Evolutionary conservation across 345 rosid species (phyloP), one percentile per base, ranked within the genome.

Genomic region (Combretum micranthum): DNA sequence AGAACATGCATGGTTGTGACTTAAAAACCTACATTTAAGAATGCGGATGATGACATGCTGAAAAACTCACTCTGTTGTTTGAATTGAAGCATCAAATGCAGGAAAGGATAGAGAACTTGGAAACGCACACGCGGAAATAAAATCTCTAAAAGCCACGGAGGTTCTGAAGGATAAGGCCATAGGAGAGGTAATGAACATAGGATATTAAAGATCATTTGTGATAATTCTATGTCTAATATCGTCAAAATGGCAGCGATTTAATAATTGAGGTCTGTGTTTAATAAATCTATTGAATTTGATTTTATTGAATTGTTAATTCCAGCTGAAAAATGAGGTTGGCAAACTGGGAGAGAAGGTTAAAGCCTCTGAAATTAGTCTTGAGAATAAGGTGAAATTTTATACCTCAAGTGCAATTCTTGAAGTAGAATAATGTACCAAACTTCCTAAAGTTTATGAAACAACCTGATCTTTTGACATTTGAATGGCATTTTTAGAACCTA

Each of bases 91-190:
- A 7, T 11, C 17, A 55, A 39, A 44, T 75, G 47, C 83, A 93
- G 97, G 83, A 46, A 89, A 78, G 54, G 83, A 78, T 15, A 57
- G 80, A 57, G 85, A 83, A 62, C 55, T 72, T 53, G 80, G 74
- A 46, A 67, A 57, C 72, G 83, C 83, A 22, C 73, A 73, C 47
- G 78, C 79, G 61, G 95, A 87, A 67, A 72, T 80, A 63, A 81
- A 85, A 70, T 82, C 84, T 39, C 67, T 82, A 72, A 79, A 79
- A 71, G 76, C 80, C n/a, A 72, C 78, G 17, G 96, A 89, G 66
- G 76, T 64, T 55, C 65, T 75, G 26, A 83, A 87, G 74, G 84
- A 87, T 53, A 89, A 80, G 73, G 95, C 81, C 32, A 65, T 80
- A 44, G 72, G 52, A 62, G 90, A 85, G 90, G 99, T 93, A 78